Evolutionary conservation across 2,329 filamentous ascomycete genomes (phyloP), one percentile per base, ranked within the genome.

Genomic region (Cladophialophora immunda): DNA sequence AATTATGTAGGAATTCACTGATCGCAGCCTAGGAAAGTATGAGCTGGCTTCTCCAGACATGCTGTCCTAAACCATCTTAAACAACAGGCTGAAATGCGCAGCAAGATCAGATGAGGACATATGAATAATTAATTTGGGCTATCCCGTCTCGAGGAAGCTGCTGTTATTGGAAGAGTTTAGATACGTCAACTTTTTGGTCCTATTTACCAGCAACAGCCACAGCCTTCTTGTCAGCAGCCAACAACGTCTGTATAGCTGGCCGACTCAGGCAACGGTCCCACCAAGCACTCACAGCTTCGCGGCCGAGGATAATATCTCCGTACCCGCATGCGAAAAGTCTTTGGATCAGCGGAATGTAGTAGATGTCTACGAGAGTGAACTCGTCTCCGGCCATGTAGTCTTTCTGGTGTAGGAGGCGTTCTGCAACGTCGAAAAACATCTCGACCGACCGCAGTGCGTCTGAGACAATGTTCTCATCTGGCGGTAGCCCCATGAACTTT

Each of bases 291-390:
- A 82, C 77, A 66, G 75, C 76, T 69, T 76, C 66, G 58, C 79
- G 78, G 66, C 74, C 72, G 47, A 70, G 34, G 64, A 82, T 70
- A 29, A 81, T 9, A 60, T 81, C 76, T 70, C 73, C 76, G 32
- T 79, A 78, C 17, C 80, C 81, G 64, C 76, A 77, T 7, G 74
- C 78, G 65, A 82, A 78, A 66, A 83, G 76, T 68, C 80, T 79
- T 64, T 78, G 76, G 17, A 83, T 76, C 67, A 81, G 68, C 4
- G 81, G 81, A 71, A 84, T 80, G 68, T 84, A 84, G 75, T 80
- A 81, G 69, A 84, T 81, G 73, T 84, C 82, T 45, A 75, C 73
- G 13, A 84, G 78, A 34, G 78, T 80, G 68, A 82, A 84, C 11
- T 77, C 65, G 4, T 78, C 72, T 61, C 82, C 82, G 53, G 81